A percentile compares a stretch with the other conserved stretches of the same genome.
Conservation (phyloP, 2,329 filamentous ascomycete genomes). For the Penicillium sp. region DNA sequence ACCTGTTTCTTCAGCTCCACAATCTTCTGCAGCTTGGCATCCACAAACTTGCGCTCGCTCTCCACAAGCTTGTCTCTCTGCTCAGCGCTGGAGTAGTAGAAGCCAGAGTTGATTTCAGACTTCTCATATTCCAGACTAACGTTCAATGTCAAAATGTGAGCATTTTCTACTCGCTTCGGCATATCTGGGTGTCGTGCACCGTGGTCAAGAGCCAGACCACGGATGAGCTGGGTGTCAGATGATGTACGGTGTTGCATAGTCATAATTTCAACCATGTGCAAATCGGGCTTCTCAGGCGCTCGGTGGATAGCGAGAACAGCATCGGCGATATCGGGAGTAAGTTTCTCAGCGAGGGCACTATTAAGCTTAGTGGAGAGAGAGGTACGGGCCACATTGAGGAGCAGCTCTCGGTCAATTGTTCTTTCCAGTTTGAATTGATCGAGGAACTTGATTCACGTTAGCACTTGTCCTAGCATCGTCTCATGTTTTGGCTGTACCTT, state of each 20-base stretch:
- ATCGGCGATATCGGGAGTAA: slow-evolving; percentile 93
- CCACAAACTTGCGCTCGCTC: slow-evolving; percentile 91
- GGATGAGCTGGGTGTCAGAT: slow-evolving; percentile 91
- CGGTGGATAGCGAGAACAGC: slow-evolving; percentile 92
- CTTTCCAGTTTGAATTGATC: slow-evolving; percentile 86
- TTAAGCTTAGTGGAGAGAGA: slow-evolving; percentile 95
- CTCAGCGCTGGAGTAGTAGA: slow-evolving; percentile 96
- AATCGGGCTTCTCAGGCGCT: slow-evolving; percentile 81
- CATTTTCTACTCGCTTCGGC: slow-evolving; percentile 94
- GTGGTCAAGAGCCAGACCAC: slow-evolving; percentile 87
- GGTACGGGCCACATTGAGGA: slow-evolving; percentile 87
- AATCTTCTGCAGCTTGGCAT: slow-evolving; percentile 94
- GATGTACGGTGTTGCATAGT: slow-evolving; percentile 99
- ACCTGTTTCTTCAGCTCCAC: slow-evolving; percentile 97
- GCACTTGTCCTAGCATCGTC: slow-evolving; percentile 13
- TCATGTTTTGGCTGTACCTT: slow-evolving; percentile 53
- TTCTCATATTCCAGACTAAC: slow-evolving; percentile 98
- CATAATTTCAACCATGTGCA: slow-evolving; percentile 99
- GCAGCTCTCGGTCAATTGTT: slow-evolving; percentile 86
- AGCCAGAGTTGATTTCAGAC: slow-evolving; percentile 96
- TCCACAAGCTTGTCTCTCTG: slow-evolving; percentile 97
- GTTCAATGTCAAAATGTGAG: slow-evolving; percentile 89
- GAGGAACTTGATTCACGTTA: slow-evolving; percentile 60
- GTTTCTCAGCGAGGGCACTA: slow-evolving; percentile 75
- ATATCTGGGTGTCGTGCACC: slow-evolving; percentile 96